A percentile compares a stretch with the other conserved stretches of the same genome.
Evolutionary conservation across 768 basidiomycete genomes (phyloP).

Genomic region (Boletus tylopilopsis): DNA sequence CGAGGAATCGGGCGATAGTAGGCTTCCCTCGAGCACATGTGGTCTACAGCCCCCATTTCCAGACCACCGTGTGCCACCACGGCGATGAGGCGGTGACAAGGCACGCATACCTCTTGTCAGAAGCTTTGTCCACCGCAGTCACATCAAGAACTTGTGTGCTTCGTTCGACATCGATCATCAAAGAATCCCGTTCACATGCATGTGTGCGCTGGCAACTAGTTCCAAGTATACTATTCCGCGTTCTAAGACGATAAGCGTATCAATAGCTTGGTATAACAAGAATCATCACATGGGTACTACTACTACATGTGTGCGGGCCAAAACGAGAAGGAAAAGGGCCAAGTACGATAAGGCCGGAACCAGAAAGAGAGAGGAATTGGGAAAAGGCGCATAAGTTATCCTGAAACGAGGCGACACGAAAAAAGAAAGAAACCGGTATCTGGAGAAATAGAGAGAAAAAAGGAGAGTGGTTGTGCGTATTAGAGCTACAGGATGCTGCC

Average conservation of each 20-base stretch:
- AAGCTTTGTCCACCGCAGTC: too few relatives aligned
- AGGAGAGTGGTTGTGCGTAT: slow-evolving; percentile 21
- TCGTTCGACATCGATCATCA: too few relatives aligned
- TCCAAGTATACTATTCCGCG: too few relatives aligned
- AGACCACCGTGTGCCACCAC: too few relatives aligned
- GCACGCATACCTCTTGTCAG: too few relatives aligned
- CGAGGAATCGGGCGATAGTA: too few relatives aligned
- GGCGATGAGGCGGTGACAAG: too few relatives aligned
- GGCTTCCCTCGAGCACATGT: too few relatives aligned
- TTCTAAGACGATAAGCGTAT: neutral
- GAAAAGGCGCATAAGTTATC: slow-evolving; percentile 25
- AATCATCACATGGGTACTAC: slow-evolving; percentile 25
- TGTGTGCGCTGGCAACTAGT: too few relatives aligned
- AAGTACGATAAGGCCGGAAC: neutral
- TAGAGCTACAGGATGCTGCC: slow-evolving; percentile 29
- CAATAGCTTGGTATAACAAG: neutral
- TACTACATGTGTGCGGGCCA: slow-evolving; percentile 22
- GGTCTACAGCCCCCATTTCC: too few relatives aligned
- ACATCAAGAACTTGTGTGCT: too few relatives aligned
- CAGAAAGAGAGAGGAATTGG: neutral
- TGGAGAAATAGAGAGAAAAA: neutral
- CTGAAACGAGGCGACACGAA: neutral
- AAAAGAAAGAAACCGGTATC: slow-evolving; percentile 9
- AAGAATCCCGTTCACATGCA: too few relatives aligned
- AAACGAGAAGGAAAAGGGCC: slow-evolving; percentile 1